Percentiles rank a stretch among this genome's conserved stretches.
phyloP scores from a whole-genome alignment of 2,329 filamentous ascomycete species.

The Trichoderma citrinoviride region DNA sequence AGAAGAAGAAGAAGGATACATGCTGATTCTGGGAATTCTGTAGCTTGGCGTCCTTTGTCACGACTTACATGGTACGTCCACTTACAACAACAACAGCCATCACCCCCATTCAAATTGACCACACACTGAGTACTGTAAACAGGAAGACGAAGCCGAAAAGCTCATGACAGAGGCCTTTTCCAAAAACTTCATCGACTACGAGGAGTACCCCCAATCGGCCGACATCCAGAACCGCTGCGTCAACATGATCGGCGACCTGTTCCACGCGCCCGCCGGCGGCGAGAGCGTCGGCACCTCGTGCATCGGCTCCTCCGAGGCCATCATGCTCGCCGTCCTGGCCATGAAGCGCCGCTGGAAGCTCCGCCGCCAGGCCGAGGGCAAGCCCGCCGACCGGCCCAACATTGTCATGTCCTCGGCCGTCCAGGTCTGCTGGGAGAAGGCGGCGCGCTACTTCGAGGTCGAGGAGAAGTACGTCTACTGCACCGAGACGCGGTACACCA shows the following conservation, averaged over 20 bases:
- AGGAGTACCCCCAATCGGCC: constrained; percentile 77
- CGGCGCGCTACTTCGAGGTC: constrained; percentile 83
- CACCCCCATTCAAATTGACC: not conserved
- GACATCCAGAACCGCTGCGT: constrained; percentile 92
- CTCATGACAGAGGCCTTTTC: constrained; percentile 90
- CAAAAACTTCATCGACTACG: constrained; percentile 94
- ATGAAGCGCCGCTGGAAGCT: constrained; percentile 97
- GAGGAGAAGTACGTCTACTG: constrained; percentile 80
- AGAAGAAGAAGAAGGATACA: constrained; percentile 44
- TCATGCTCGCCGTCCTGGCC: constrained; percentile 77
- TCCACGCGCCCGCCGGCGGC: constrained; percentile 69
- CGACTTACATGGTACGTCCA: constrained; percentile 80
- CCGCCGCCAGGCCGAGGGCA: constrained; percentile 76
- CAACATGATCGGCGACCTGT: constrained; percentile 85
- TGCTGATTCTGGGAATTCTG: not conserved
- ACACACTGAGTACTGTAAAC: constrained; percentile 14
- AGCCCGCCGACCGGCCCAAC: constrained; percentile 78
- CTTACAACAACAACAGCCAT: no score
- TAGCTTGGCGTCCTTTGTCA: constrained; percentile 84
- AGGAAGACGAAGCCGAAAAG: constrained; percentile 94
- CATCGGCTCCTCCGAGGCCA: constrained; percentile 85
- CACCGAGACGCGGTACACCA: constrained; percentile 58
- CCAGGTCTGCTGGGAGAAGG: constrained; percentile 97
- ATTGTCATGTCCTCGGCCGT: constrained; percentile 95
- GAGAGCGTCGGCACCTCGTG: constrained; percentile 82